These are phyloP conservation scores for Crithidia expoeki DNA, from an alignment of 208 protist species.

Conservation along the genomic window DNA sequence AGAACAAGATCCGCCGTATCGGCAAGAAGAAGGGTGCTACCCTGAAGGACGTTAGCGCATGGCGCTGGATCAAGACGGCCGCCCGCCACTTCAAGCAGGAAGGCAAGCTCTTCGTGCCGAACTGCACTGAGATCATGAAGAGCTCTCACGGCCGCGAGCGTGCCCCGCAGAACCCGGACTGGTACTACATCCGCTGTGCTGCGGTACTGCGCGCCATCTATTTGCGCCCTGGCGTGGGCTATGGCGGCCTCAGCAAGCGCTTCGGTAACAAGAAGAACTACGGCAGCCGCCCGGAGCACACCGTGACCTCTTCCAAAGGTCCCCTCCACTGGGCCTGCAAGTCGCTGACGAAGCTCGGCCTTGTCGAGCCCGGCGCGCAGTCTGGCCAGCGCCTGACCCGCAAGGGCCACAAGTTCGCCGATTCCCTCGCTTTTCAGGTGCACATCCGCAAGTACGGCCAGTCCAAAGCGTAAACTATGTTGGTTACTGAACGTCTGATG, in stretches of 20 bases:
- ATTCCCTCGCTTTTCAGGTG: conserved; percentile 95
- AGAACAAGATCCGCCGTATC: conserved; percentile 86
- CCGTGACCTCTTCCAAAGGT: conserved; percentile 76
- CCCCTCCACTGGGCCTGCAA: conserved; percentile 95
- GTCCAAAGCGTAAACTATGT: conserved; percentile 23
- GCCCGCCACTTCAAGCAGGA: conserved; percentile 96
- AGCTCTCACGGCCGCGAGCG: conserved; percentile 96
- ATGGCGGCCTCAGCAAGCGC: conserved; percentile 92
- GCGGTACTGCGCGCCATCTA: conserved; percentile 97
- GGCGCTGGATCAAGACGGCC: conserved; percentile 96
- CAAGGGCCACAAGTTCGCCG: conserved; percentile 94
- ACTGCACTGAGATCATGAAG: conserved; percentile 98
- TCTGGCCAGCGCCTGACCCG: conserved; percentile 93
- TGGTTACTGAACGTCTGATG: conserved; percentile 7
- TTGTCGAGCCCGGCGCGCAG: conserved; percentile 84
- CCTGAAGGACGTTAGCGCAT: conserved; percentile 94
- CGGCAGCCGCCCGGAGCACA: conserved; percentile 90
- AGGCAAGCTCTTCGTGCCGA: conserved; percentile 94
- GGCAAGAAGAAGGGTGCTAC: conserved; percentile 91
- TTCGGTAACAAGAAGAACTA: conserved; percentile 94
- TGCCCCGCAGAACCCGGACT: conserved; percentile 97
- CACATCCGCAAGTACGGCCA: conserved; percentile 47
- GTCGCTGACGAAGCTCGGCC: conserved; percentile 93
- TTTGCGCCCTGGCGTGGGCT: conserved; percentile 94
- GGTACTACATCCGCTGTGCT: conserved; percentile 98